Conservation (phyloP, 495 filamentous ascomycete species). For the Neurospora sublineolata region DNA sequence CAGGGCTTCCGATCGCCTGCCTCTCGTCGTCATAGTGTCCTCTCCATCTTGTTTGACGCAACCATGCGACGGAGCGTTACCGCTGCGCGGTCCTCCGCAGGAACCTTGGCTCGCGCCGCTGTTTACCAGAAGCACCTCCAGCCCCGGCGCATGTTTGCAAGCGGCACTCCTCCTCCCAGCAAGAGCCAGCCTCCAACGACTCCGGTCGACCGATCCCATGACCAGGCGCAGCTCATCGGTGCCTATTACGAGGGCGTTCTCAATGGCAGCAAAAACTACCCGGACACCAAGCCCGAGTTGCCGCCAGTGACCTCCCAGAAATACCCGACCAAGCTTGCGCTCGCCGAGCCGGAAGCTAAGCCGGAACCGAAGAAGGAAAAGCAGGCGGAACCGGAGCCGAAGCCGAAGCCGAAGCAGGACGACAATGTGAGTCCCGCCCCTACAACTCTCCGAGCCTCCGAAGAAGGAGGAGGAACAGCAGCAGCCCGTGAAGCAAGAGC, state of each 20-base stretch:
- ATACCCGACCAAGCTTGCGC: slow-evolving; percentile 3
- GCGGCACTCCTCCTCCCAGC: neutral
- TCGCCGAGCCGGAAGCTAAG: slow-evolving; percentile 9
- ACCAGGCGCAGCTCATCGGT: slow-evolving; percentile 26
- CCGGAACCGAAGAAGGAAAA: slow-evolving; percentile 14
- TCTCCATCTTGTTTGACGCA: neutral
- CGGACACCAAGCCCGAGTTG: slow-evolving; percentile 16
- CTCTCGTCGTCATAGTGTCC: neutral
- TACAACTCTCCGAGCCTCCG: neutral
- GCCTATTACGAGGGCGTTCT: slow-evolving; percentile 38
- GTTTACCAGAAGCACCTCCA: slow-evolving; percentile 6
- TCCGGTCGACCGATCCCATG: slow-evolving; percentile 9
- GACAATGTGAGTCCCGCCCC: neutral
- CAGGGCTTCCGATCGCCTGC: neutral
- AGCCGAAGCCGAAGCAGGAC: slow-evolving; percentile 12
- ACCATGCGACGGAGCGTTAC: slow-evolving; percentile 19
- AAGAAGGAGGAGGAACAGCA: slow-evolving; percentile 3
- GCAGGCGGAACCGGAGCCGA: slow-evolving; percentile 14
- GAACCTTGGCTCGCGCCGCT: slow-evolving; percentile 10
- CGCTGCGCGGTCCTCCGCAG: slow-evolving; percentile 14
- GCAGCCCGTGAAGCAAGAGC: slow-evolving; percentile 6
- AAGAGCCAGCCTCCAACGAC: slow-evolving; percentile 8
- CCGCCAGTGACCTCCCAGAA: slow-evolving; percentile 14
- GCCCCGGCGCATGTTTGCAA: slow-evolving; percentile 16
- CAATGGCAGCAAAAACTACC: slow-evolving; percentile 27